phyloP scores from a whole-genome alignment of 495 filamentous ascomycete species.

The Talaromyces trachyspermus region DNA sequence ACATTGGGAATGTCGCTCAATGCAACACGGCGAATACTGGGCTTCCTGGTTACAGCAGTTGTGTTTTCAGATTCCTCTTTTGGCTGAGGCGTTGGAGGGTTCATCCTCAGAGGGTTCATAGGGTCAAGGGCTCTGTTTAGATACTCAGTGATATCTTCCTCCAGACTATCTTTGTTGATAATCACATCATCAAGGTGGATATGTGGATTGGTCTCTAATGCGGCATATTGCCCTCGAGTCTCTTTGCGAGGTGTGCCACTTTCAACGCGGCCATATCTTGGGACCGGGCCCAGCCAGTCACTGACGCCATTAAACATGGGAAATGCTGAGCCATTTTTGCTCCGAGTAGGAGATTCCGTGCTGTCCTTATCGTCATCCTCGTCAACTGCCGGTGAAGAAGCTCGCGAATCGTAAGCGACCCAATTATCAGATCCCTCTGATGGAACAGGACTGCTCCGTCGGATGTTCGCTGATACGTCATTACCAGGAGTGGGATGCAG shows the following conservation, averaged over 20 bases:
- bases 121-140: conserved; percentile 18
- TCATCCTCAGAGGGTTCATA: conserved; percentile 45
- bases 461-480: conserved; percentile 20
- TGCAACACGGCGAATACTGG: conserved; percentile 16
- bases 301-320: conserved; percentile 24
- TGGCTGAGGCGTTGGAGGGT: conserved; percentile 46
- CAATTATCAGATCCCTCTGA: conserved; percentile 46
- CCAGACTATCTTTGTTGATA: conserved; percentile 10
- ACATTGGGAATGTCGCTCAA: conserved; percentile 31
- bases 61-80: conserved; percentile 19
- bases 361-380: conserved; percentile 31
- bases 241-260: conserved; percentile 29
- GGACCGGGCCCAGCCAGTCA: conserved; percentile 33
- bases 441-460: conserved; percentile 31
- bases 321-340: conserved; percentile 31
- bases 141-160: conserved; percentile 19
- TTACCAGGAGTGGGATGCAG: conserved; percentile 21
- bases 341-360: conserved; percentile 27
- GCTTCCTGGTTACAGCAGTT: conserved; percentile 7
- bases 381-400: conserved; percentile 34
- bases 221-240: conserved; percentile 34
- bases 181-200: conserved; percentile 23
- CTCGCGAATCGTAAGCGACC: conserved; percentile 53
- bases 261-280: conserved; percentile 25
- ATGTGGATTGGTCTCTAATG: conserved; percentile 28